A percentile compares a stretch with the other conserved stretches of the same genome.
phyloP scores from a whole-genome alignment of 176 grass and related monocot species.

The Lolium rigidum region DNA sequence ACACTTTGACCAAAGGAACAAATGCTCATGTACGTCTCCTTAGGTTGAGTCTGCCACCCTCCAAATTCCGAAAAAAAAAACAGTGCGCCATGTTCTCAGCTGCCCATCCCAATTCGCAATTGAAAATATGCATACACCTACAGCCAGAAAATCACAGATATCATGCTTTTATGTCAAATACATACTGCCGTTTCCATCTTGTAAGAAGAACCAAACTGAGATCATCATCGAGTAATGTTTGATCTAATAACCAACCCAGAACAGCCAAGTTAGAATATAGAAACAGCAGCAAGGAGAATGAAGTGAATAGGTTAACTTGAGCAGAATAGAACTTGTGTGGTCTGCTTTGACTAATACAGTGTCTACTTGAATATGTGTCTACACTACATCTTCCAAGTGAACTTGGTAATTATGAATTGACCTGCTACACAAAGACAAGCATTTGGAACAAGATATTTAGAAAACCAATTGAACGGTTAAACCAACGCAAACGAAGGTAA shows the following conservation, averaged over 20 bases:
- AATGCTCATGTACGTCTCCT: neutral
- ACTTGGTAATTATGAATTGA: neutral
- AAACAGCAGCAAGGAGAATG: neutral
- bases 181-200: neutral
- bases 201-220: neutral
- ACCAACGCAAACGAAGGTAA: neutral
- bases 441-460: neutral
- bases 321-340: neutral
- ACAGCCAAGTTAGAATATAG: neutral
- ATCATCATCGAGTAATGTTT: neutral
- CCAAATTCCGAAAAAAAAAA: no score
- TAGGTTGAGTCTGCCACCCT: neutral
- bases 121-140: neutral
- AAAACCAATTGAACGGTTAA: neutral
- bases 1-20: neutral
- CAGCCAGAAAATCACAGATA: neutral
- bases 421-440: neutral
- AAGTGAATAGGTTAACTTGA: neutral
- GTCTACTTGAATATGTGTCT: neutral
- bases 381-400: neutral
- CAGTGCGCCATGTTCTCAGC: neutral
- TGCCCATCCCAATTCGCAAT: neutral
- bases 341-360: neutral
- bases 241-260: neutral
- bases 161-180: neutral